Evolutionary conservation across 2,329 filamentous ascomycete genomes (phyloP).

Genomic region (Tothia fuscella): DNA sequence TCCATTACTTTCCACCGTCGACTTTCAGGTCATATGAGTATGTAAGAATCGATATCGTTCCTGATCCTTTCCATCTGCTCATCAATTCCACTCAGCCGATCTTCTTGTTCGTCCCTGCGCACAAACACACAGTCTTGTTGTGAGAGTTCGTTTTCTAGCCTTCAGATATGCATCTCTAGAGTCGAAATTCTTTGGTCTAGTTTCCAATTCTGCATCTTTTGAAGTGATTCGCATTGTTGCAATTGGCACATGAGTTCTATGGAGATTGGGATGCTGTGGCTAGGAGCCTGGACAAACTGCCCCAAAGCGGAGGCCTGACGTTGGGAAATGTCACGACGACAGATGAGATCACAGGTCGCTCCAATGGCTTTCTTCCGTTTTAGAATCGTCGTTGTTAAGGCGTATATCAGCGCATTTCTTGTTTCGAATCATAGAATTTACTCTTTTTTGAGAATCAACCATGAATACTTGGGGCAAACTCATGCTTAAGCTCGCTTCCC

Average conservation of each 20-base stretch:
- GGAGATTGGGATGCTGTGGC: slow-evolving; percentile 12
- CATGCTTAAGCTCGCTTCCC: slow-evolving; percentile 5
- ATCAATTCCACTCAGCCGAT: slow-evolving; percentile 7
- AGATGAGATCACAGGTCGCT: slow-evolving; percentile 12
- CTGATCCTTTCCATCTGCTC: slow-evolving; percentile 9
- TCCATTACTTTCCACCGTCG: slow-evolving; percentile 4
- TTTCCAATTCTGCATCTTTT: slow-evolving; percentile 5
- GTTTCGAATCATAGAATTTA: slow-evolving; percentile 7
- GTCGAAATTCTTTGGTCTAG: slow-evolving; percentile 7
- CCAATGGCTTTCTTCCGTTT: slow-evolving; percentile 12
- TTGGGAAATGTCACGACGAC: slow-evolving; percentile 11
- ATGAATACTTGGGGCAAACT: slow-evolving; percentile 6
- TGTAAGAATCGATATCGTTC: slow-evolving; percentile 9
- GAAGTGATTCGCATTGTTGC: slow-evolving; percentile 5
- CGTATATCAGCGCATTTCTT: slow-evolving; percentile 5
- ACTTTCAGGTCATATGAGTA: slow-evolving; percentile 4
- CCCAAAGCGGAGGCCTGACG: slow-evolving; percentile 11
- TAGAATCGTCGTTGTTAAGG: slow-evolving; percentile 5
- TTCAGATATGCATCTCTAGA: slow-evolving; percentile 8
- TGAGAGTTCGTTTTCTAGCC: slow-evolving; percentile 5
- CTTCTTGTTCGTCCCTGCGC: slow-evolving; percentile 8
- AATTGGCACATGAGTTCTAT: slow-evolving; percentile 11
- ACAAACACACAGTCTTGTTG: slow-evolving; percentile 9
- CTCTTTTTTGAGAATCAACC: slow-evolving; percentile 5
- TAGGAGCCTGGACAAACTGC: slow-evolving; percentile 11